Evolutionary conservation across 352 stramenopile species (phyloP), one percentile per base, ranked within the genome.

Genomic region (Saprolegnia diclina): DNA sequence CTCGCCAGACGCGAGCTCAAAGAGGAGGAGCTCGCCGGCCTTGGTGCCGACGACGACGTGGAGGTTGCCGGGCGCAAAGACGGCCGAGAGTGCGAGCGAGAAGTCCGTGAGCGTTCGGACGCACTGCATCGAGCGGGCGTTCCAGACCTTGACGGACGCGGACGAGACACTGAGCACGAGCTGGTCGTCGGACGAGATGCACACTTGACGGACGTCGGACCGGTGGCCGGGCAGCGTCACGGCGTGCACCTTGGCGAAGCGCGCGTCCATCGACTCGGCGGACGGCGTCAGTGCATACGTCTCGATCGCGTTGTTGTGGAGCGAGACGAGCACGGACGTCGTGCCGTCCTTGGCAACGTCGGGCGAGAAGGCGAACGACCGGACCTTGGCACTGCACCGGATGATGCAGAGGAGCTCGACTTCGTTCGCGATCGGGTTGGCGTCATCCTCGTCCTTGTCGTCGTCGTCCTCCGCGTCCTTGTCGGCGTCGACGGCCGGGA

Each of bases 41-140:
- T 98, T 98, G 0, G 96, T 99, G 61, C 97, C 97, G 26, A 99
- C 81, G 18, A 99, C 77, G 21, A 99, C 88, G 80, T 99, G 92
- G 72, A 96, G 97, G 79, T 99, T 98, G 18, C 96, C 97, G 1
- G 96, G 96, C 21, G 97, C 84, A 73, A 99, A 99, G 24, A 82
- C 87, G 16, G 88, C 86, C 71, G 90, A 99, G 6, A 99, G 85
- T 52, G 92, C 96, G 19, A 91, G 72, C 37, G 78, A 86, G 82
- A 96, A 46, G 62, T 92, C 83, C 21, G 74, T 89, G 40, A 97
- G 74, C 42, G 87, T 98, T 4, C 92, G 88, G 57, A 98, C 91
- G 63, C 89, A 97, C 71, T 96, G 84, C 74, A 92, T 79, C 5
- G 89, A 96, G 9, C 83, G 82, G 37, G 86, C 85, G 71, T 96